Percentiles rank a stretch among this genome's conserved stretches.
phyloP scores from a whole-genome alignment of 2,329 filamentous ascomycete genomes.

The Colletotrichum eremochloae region DNA sequence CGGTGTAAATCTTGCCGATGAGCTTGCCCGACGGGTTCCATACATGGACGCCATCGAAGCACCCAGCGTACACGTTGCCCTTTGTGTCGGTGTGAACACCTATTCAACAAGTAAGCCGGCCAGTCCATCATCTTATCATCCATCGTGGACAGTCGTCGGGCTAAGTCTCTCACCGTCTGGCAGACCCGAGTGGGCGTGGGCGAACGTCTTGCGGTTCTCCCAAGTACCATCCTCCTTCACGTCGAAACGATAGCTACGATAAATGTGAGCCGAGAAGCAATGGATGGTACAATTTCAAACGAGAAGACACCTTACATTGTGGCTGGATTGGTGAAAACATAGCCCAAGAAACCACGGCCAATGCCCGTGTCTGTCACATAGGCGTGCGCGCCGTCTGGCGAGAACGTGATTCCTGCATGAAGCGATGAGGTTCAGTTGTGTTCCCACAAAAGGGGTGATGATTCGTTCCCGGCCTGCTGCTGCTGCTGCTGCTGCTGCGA shows the following conservation, averaged over 20 bases:
- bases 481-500: constrained; percentile 7
- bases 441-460: no score
- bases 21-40: constrained; percentile 61
- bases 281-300: constrained; percentile 39
- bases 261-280: constrained; percentile 23
- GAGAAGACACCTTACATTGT: constrained; percentile 57
- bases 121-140: not conserved
- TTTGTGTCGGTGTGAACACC: constrained; percentile 65
- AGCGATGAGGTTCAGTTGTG: not conserved
- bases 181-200: constrained; percentile 65
- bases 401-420: constrained; percentile 66
- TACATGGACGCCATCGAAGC: constrained; percentile 63
- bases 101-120: constrained; percentile 55
- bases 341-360: constrained; percentile 58
- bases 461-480: no score
- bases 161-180: constrained; percentile 66
- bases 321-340: constrained; percentile 56
- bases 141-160: no score
- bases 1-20: constrained; percentile 69
- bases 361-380: constrained; percentile 71
- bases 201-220: constrained; percentile 66
- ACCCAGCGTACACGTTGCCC: constrained; percentile 68
- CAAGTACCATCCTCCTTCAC: constrained; percentile 61
- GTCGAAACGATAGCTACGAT: constrained; percentile 59
- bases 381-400: constrained; percentile 62